Evolutionary conservation across 225 moss, liverwort and hornwort genomes (phyloP).

Genomic region (Thuidium tamariscinum): DNA sequence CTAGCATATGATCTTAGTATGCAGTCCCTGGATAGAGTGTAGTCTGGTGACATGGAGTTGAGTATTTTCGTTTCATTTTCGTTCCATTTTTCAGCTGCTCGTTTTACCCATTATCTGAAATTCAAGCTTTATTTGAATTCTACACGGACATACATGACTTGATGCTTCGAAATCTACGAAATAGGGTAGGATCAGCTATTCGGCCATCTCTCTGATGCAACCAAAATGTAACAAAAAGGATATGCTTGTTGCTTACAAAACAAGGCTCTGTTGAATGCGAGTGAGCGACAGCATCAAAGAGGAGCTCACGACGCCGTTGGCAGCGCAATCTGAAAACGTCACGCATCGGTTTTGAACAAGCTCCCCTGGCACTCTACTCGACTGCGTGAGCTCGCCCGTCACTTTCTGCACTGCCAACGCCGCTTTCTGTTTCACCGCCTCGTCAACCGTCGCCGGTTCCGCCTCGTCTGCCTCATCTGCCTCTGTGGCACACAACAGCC

Average conservation of each 20-base stretch:
- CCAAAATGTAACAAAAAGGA: slow-evolving; percentile 51
- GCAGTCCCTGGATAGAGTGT: slow-evolving; percentile 76
- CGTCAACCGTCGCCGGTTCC: background rate
- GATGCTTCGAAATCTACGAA: background rate
- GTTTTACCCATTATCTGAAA: background rate
- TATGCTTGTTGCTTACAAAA: slow-evolving; percentile 42
- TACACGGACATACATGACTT: background rate
- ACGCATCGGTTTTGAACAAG: slow-evolving; percentile 16
- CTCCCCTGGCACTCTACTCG: slow-evolving; percentile 39
- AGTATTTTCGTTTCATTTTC: background rate
- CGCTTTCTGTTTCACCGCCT: slow-evolving; percentile 17
- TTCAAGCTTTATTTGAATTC: background rate
- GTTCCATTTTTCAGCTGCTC: background rate
- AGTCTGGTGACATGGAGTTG: slow-evolving; percentile 74
- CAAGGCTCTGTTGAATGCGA: slow-evolving; percentile 77
- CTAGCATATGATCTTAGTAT: slow-evolving; percentile 71
- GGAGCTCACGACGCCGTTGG: slow-evolving; percentile 46
- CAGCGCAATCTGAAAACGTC: slow-evolving; percentile 12
- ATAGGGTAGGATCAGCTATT: background rate
- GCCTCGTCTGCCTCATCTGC: slow-evolving; percentile 6
- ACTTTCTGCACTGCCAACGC: slow-evolving; percentile 32
- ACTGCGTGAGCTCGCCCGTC: slow-evolving; percentile 45
- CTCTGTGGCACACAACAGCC: background rate
- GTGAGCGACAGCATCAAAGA: slow-evolving; percentile 67
- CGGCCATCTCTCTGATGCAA: slow-evolving; percentile 6